Conservation (phyloP, 331 rosid species). For the Prunus yedoensis region DNA sequence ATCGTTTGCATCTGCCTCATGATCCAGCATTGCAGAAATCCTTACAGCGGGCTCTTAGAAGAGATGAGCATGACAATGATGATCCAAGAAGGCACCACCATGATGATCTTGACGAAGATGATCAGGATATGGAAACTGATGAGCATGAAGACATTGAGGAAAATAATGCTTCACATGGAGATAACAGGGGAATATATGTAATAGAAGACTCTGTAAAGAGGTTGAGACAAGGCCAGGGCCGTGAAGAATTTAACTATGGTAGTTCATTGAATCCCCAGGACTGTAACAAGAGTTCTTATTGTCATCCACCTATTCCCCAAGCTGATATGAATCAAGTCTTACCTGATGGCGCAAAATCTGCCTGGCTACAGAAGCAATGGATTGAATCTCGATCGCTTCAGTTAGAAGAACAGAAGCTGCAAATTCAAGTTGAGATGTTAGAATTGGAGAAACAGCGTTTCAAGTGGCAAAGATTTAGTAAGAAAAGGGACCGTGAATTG, state of each 20-base stretch:
- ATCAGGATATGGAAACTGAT: conserved; percentile 62
- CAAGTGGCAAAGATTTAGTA: conserved; percentile 77
- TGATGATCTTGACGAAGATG: conserved; percentile 75
- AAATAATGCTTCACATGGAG: conserved; percentile 50
- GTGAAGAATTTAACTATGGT: conserved; percentile 48
- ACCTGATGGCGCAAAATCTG: conserved; percentile 52
- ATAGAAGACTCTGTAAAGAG: conserved; percentile 55
- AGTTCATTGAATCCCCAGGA: conserved; percentile 48
- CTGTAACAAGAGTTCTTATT: conserved; percentile 42
- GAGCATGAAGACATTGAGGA: conserved; percentile 68
- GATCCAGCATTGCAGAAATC: conserved; percentile 79
- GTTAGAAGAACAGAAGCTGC: conserved; percentile 83
- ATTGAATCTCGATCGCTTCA: conserved; percentile 62
- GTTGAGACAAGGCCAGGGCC: conserved; percentile 45
- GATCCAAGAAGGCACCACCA: conserved; percentile 55
- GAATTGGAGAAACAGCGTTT: conserved; percentile 73
- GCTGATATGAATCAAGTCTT: conserved; percentile 49
- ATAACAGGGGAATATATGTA: conserved; percentile 37
- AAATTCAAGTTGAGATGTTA: conserved; percentile 68
- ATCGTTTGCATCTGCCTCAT: conserved; percentile 86
- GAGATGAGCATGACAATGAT: conserved; percentile 66
- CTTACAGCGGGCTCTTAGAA: conserved; percentile 69
- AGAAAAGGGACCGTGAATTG: conserved; percentile 77
- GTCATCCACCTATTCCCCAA: conserved; percentile 40
- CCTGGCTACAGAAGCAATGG: conserved; percentile 72